Evolutionary conservation across 1,284 basidiomycete genomes (phyloP).

Genomic region (Boletus hoseneyae): DNA sequence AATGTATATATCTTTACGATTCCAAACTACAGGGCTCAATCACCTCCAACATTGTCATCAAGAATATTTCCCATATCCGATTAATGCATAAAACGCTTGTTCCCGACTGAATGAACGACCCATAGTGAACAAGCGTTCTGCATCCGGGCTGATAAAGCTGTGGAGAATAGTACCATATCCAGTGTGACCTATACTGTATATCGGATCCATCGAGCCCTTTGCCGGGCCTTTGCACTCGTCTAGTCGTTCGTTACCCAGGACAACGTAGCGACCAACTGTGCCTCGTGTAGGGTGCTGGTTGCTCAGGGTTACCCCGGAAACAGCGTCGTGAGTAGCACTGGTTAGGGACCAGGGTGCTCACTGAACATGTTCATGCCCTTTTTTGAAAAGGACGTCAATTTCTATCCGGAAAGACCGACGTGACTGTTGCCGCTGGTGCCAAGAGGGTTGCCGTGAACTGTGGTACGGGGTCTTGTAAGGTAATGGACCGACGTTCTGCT

Average conservation of each 20-base stretch:
- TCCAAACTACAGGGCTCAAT: slow-evolving; percentile 47
- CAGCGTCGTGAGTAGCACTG: slow-evolving; percentile 32
- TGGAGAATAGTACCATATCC: slow-evolving; percentile 38
- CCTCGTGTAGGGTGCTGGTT: slow-evolving; percentile 44
- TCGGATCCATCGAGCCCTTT: neutral
- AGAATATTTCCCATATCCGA: slow-evolving; percentile 33
- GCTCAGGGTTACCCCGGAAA: slow-evolving; percentile 51
- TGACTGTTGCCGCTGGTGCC: slow-evolving; percentile 37
- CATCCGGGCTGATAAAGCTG: slow-evolving; percentile 43
- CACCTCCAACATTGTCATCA: slow-evolving; percentile 42
- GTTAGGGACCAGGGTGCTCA: neutral
- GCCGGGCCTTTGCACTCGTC: neutral
- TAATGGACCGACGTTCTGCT: slow-evolving; percentile 11
- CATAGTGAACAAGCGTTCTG: slow-evolving; percentile 42
- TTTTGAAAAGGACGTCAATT: slow-evolving; percentile 38
- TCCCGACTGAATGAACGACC: slow-evolving; percentile 5
- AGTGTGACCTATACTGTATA: slow-evolving; percentile 40
- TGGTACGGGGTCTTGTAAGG: slow-evolving; percentile 43
- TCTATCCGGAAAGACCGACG: slow-evolving; percentile 34
- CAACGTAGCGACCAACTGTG: slow-evolving; percentile 43
- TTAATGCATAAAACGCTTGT: neutral
- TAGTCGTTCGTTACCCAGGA: slow-evolving; percentile 26
- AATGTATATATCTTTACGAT: neutral
- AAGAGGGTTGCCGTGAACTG: slow-evolving; percentile 44
- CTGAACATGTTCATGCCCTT: too few species aligned